Percentiles rank a stretch among this genome's conserved stretches.
These are phyloP conservation scores for Berkeleyomyces rouxiae DNA, from an alignment of 2,329 filamentous ascomycete genomes.

Conservation along the genomic window DNA sequence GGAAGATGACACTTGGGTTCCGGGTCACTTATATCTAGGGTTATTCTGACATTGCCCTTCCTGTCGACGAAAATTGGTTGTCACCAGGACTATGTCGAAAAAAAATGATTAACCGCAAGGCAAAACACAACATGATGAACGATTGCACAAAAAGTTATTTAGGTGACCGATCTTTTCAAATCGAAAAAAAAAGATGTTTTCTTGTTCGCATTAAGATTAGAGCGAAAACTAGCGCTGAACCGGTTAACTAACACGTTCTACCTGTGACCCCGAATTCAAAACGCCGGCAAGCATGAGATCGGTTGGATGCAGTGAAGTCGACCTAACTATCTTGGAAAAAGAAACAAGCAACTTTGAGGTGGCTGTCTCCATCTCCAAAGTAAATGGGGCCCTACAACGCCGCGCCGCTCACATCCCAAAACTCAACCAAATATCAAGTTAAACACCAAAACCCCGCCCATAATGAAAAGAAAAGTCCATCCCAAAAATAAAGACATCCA, in stretches of 20 bases:
- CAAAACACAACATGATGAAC: too few species aligned
- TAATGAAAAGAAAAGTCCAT: constrained; percentile 1
- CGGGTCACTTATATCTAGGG: too few species aligned
- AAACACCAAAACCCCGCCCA: background rate
- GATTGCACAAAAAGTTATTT: background rate
- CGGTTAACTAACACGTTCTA: background rate
- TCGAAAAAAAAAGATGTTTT: background rate
- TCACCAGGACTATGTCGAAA: too few species aligned
- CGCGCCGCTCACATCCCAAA: background rate
- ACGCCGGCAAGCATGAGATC: background rate
- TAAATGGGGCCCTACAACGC: background rate
- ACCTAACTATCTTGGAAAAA: background rate
- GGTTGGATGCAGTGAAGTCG: background rate
- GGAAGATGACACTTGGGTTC: background rate
- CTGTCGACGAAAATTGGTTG: too few species aligned
- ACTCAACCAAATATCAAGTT: background rate
- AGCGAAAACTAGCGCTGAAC: background rate
- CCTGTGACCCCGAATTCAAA: constrained; percentile 1
- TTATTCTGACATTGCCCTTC: too few species aligned
- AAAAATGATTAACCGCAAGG: too few species aligned
- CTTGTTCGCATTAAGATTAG: background rate
- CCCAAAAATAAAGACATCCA: background rate
- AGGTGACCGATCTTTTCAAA: background rate
- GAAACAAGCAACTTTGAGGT: background rate
- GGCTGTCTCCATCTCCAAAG: background rate